Base-by-base conservation (phyloP, 768 basidiomycete species). In the Antrodiella citrinella region DNA sequence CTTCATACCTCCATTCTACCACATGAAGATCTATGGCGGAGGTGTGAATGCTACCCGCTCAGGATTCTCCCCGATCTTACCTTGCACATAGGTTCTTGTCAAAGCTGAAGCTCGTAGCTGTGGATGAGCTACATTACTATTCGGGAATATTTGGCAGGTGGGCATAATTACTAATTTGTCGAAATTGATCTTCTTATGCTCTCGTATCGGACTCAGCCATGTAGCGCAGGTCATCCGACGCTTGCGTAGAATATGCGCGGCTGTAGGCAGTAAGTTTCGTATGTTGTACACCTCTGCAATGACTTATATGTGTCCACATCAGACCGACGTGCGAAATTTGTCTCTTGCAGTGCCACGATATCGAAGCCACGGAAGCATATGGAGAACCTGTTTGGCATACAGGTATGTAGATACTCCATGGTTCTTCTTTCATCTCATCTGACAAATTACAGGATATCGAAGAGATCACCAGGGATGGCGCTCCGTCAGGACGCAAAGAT, bases 111-210 rank as follows among this genome's bases (percentile, higher is more conserved):
- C 69, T 91, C 12, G 72, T 94, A 48, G 90, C 79, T 0, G 82
- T 92, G 2, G 88, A 93, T 59, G 91, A 95, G 61, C 62, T 94
- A 26, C 91, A 95, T 64, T 92, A 89, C 60, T 94, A 95, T 59
- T 74, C 80, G 1, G 84, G 85, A 35, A 67, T 86, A 10, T 75
- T 93, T 47, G 92, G 91, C 54, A 90, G 86, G 88, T 85, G 55
- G 20, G 55, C 26, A 15, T 10, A 38, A 18, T 38, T 38, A 18
- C 35, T 38, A 22, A 2, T 15, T 13, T 38, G 48, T 49, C 21
- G 10, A n/a, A 42, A 25, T 26, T 26, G 15, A 26, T 24, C 15
- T 24, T 21, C 9, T 21, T 39, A n/a, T n/a, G n/a, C n/a, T n/a
- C n/a, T n/a, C n/a, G n/a, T 13, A 45, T 20, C 10, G 20, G 5